These are phyloP conservation scores for Psilocybe azurescens DNA, from an alignment of 768 basidiomycete species.

Conservation along the genomic window DNA sequence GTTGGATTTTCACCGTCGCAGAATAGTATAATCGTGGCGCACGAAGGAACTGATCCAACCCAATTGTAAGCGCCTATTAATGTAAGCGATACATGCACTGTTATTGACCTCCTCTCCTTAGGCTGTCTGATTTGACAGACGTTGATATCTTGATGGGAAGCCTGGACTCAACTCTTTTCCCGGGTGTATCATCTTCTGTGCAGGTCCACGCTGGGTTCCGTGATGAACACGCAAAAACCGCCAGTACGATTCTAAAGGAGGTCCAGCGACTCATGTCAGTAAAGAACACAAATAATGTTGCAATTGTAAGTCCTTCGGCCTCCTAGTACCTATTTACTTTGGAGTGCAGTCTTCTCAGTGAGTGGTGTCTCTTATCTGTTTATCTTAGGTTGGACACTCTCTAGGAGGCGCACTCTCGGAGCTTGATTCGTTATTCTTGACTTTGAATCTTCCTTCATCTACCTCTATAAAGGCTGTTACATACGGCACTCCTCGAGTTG, in stretches of 20 bases:
- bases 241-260: conserved; percentile 42
- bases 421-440: conserved; percentile 55
- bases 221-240: conserved; percentile 45
- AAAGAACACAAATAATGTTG: conserved; percentile 25
- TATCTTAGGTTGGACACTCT: conserved; percentile 49
- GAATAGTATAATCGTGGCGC: conserved; percentile 60
- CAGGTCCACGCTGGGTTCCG: conserved; percentile 57
- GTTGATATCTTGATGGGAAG: conserved; percentile 39
- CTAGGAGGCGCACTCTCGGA: conserved; percentile 59
- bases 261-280: conserved; percentile 43
- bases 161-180: conserved; percentile 52
- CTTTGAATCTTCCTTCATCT: conserved; percentile 48
- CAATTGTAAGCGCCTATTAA: conserved; percentile 52
- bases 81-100: conserved; percentile 46
- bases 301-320: conserved; percentile 49
- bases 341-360: neutral
- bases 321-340: neutral
- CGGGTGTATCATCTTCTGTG: conserved; percentile 46
- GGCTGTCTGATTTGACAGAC: conserved; percentile 54
- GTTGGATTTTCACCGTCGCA: conserved; percentile 60
- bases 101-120: conserved; percentile 24
- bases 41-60: conserved; percentile 65
- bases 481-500: conserved; percentile 58
- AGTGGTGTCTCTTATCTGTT: neutral
- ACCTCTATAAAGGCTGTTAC: conserved; percentile 48